phyloP scores from a whole-genome alignment of 768 basidiomycete species.

The Lactarius indigo region DNA sequence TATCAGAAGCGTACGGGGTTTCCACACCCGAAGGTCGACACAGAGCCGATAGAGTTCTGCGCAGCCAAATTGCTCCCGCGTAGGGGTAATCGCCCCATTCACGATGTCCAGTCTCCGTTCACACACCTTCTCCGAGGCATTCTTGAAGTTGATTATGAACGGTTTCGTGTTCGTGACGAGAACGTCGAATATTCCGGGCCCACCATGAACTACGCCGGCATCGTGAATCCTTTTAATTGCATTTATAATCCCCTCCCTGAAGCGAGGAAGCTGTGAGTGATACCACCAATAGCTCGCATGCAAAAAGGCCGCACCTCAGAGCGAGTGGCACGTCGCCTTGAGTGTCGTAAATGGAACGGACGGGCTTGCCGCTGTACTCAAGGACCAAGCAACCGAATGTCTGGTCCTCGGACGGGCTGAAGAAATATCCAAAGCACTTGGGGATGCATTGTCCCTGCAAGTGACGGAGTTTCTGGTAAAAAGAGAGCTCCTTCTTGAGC shows the following conservation, averaged over 20 bases:
- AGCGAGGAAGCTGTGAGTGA: not conserved
- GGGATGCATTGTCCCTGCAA: conserved; percentile 15
- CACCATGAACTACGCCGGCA: conserved; percentile 13
- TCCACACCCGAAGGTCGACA: conserved; percentile 14
- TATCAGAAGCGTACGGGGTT: conserved; percentile 11
- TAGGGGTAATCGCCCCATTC: conserved; percentile 6
- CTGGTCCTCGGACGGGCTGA: conserved; percentile 2
- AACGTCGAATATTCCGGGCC: conserved; percentile 2
- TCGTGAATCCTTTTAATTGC: conserved; percentile 9
- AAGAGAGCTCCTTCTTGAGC: conserved; percentile 14
- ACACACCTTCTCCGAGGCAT: conserved; percentile 5
- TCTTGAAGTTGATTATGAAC: conserved; percentile 19
- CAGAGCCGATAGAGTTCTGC: conserved; percentile 16
- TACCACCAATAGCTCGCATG: not conserved
- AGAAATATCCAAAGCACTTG: conserved; percentile 17
- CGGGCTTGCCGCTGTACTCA: conserved; percentile 14
- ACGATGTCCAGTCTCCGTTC: conserved; percentile 11
- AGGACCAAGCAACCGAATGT: conserved; percentile 11
- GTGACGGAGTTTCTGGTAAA: conserved; percentile 11
- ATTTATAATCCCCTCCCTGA: conserved; percentile 1
- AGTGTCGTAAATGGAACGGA: conserved; percentile 11
- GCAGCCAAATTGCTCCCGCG: conserved; percentile 16
- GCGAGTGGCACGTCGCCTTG: conserved; percentile 6
- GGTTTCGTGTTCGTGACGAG: conserved; percentile 7
- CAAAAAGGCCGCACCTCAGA: conserved; percentile 1